Evolutionary conservation across 2,329 filamentous ascomycete species (phyloP).

Genomic region (Fusarium ambrosium): DNA sequence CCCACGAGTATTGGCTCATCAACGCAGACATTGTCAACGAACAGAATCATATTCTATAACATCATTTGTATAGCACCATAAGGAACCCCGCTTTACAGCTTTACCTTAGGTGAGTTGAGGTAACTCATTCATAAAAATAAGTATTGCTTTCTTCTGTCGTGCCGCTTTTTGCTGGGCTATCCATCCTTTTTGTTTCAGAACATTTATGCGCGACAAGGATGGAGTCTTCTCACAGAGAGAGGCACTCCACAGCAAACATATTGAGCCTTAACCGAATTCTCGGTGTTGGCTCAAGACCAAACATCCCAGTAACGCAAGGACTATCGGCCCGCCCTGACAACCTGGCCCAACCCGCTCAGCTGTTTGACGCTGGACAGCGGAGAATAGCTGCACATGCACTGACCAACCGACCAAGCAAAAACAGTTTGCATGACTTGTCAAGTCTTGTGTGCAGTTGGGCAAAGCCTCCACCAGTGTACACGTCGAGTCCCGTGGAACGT

Average conservation of each 20-base stretch:
- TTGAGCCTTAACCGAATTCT: not conserved
- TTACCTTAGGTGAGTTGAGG: not conserved
- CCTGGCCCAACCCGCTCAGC: not conserved
- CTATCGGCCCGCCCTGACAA: not conserved
- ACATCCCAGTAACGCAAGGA: not conserved
- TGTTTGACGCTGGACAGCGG: not conserved
- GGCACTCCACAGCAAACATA: not conserved
- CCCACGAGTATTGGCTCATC: not conserved
- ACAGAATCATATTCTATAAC: not conserved
- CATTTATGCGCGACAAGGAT: not conserved
- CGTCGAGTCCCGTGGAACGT: not conserved
- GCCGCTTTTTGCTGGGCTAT: not conserved
- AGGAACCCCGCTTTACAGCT: not conserved
- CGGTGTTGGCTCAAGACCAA: not conserved
- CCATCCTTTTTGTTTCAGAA: slow-evolving; percentile 1
- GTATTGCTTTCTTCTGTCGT: not conserved
- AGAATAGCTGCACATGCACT: not conserved
- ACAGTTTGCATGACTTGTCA: slow-evolving; percentile 2
- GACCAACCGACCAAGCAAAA: not conserved
- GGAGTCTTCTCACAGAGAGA: not conserved
- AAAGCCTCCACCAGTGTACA: not conserved
- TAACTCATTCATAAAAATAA: not conserved
- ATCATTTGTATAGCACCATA: not conserved
- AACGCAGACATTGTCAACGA: not conserved
- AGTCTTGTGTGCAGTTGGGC: not conserved